Conservation (phyloP, 305 asterid species). For the Solanum hybrid region DNA sequence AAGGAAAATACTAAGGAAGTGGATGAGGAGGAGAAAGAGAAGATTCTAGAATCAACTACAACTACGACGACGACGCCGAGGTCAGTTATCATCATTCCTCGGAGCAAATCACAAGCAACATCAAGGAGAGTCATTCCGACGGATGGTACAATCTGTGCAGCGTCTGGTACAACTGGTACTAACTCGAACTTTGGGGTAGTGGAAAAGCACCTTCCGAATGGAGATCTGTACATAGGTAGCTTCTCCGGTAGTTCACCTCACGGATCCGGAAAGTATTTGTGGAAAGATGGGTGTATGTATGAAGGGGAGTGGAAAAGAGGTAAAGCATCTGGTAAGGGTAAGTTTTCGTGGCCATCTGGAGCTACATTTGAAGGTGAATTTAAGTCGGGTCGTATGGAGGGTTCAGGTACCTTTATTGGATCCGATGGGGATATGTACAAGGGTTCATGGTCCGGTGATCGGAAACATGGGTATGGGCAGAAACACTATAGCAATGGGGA, state of each 20-base stretch:
- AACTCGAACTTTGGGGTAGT: constrained; percentile 5
- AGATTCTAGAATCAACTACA: constrained; percentile 3
- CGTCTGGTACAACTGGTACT: background rate
- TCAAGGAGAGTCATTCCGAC: constrained; percentile 50
- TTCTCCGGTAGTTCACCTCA: constrained; percentile 51
- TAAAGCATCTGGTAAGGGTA: constrained; percentile 66
- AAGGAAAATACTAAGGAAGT: constrained; percentile 11
- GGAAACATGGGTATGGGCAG: constrained; percentile 57
- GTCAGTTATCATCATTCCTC: constrained; percentile 48
- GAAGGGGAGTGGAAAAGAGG: constrained; percentile 79
- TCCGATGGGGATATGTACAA: constrained; percentile 55
- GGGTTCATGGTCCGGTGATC: constrained; percentile 57
- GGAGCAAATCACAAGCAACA: constrained; percentile 57
- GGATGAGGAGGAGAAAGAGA: constrained; percentile 15
- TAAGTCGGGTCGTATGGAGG: constrained; percentile 78
- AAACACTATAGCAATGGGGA: constrained; percentile 65
- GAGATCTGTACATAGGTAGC: constrained; percentile 67
- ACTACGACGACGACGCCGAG: constrained; percentile 47
- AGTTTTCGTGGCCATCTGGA: constrained; percentile 71
- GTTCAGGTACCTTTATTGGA: constrained; percentile 58
- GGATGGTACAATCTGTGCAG: constrained; percentile 3
- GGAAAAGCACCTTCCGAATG: constrained; percentile 61
- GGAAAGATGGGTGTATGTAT: constrained; percentile 83
- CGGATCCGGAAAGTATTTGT: constrained; percentile 71
- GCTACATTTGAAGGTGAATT: constrained; percentile 68